phyloP scores from a whole-genome alignment of 1,139 yeast species.

The Blastobotrys raffinosifermentans region DNA sequence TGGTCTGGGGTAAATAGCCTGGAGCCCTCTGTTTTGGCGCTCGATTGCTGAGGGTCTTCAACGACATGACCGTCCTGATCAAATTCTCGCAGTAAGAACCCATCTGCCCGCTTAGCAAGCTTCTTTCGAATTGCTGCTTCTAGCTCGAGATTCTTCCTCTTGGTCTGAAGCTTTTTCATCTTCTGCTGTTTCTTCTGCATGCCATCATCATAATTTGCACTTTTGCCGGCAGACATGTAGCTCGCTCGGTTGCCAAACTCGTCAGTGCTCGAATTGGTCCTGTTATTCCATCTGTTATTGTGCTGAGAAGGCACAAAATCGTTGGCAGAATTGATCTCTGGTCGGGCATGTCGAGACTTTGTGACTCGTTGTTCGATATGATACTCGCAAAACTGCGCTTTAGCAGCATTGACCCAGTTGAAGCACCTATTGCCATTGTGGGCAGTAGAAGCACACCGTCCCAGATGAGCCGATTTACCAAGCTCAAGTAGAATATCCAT shows the following conservation, averaged over 20 bases:
- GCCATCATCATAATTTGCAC: conserved; percentile 10
- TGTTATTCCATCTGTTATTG: no score
- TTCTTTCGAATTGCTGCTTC: conserved; percentile 26
- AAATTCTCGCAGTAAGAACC: conserved; percentile 25
- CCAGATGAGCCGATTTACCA: conserved; percentile 67
- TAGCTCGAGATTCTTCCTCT: conserved; percentile 17
- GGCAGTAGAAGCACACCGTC: conserved; percentile 51
- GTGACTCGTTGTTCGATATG: conserved; percentile 60
- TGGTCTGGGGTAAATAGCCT: conserved; percentile 26
- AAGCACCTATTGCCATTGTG: conserved; percentile 49
- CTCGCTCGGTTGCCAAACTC: neutral
- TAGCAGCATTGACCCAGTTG: conserved; percentile 50
- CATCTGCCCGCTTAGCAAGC: conserved; percentile 29
- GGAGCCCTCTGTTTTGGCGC: conserved; percentile 22
- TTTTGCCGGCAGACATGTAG: conserved; percentile 1
- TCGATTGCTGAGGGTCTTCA: conserved; percentile 29
- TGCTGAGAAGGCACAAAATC: no score
- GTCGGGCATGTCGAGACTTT: conserved; percentile 38
- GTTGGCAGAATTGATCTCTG: conserved; percentile 53
- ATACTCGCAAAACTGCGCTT: conserved; percentile 57
- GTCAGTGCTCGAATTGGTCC: no score
- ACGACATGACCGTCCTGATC: conserved; percentile 25
- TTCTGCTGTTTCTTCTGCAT: conserved; percentile 7
- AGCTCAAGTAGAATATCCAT: conserved; percentile 57
- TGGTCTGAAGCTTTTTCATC: conserved; percentile 12